Evolutionary conservation across 228 moss, liverwort and hornwort species (phyloP).

Genomic region (Sphagnum magellanicum): DNA sequence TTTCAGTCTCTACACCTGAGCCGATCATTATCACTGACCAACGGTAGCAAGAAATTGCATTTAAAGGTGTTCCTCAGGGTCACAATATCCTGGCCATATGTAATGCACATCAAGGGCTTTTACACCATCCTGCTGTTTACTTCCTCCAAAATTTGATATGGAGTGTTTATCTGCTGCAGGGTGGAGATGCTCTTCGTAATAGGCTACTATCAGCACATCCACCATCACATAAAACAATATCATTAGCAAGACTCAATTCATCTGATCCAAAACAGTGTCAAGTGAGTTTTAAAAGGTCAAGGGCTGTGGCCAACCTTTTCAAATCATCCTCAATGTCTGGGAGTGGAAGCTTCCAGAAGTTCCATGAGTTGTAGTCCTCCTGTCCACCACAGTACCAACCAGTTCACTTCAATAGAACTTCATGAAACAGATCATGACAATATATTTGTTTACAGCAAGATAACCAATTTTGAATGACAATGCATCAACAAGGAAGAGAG

Average conservation of each 20-base stretch:
- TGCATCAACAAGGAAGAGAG: no score
- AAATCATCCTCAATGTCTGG: slow-evolving; percentile 36
- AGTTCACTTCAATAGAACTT: no score
- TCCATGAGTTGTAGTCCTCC: slow-evolving; percentile 65
- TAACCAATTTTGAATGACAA: no score
- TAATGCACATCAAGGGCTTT: background rate
- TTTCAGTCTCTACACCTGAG: no score
- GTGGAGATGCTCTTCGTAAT: slow-evolving; percentile 12
- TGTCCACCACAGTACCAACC: background rate
- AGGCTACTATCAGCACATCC: background rate
- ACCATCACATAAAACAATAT: slow-evolving; percentile 1
- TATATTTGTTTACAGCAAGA: no score
- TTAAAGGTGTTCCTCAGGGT: background rate
- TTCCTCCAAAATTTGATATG: background rate
- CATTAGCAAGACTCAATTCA: background rate
- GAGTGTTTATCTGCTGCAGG: slow-evolving; percentile 7
- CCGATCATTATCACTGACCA: no score
- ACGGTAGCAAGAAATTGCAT: no score
- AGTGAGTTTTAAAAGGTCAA: background rate
- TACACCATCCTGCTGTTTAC: background rate
- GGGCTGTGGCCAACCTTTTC: slow-evolving; percentile 14
- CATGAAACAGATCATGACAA: no score
- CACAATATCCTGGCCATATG: no score
- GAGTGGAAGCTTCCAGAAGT: slow-evolving; percentile 60
- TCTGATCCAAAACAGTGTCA: background rate